Conservation (phyloP, 2,329 filamentous ascomycete genomes). For the Aciculosporium take region DNA sequence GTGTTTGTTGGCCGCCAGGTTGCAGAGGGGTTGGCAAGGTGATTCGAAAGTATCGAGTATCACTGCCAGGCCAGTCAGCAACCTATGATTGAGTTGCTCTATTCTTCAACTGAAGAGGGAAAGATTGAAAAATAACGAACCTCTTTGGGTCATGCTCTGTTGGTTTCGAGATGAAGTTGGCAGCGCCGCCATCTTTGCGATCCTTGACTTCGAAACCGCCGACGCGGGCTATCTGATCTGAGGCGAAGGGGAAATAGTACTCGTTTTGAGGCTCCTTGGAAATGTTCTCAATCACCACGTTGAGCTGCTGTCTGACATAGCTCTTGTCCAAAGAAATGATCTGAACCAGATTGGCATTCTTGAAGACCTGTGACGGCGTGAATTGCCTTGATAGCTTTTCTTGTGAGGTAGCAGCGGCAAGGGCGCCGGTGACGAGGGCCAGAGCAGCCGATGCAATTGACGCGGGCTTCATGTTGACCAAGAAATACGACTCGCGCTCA, state of each 20-base stretch:
- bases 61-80: slow-evolving; percentile 27
- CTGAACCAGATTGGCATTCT: slow-evolving; percentile 83
- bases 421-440: slow-evolving; percentile 38
- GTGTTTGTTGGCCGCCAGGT: slow-evolving; percentile 64
- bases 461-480: slow-evolving; percentile 26
- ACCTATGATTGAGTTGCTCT: background rate
- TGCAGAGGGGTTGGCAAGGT: slow-evolving; percentile 62
- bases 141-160: slow-evolving; percentile 51
- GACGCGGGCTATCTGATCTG: slow-evolving; percentile 58
- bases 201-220: slow-evolving; percentile 86
- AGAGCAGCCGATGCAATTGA: slow-evolving; percentile 42
- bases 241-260: slow-evolving; percentile 82
- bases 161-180: slow-evolving; percentile 53
- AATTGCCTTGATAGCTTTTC: slow-evolving; percentile 51
- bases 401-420: slow-evolving; percentile 40
- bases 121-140: slow-evolving; percentile 19
- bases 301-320: slow-evolving; percentile 79
- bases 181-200: slow-evolving; percentile 61
- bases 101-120: background rate
- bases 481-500: slow-evolving; percentile 16
- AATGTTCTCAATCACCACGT: slow-evolving; percentile 86
- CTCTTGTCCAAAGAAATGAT: slow-evolving; percentile 86
- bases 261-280: slow-evolving; percentile 66
- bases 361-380: slow-evolving; percentile 79
- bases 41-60: slow-evolving; percentile 72